Conservation (phyloP, 768 basidiomycete species). For the Galerina sulciceps region DNA sequence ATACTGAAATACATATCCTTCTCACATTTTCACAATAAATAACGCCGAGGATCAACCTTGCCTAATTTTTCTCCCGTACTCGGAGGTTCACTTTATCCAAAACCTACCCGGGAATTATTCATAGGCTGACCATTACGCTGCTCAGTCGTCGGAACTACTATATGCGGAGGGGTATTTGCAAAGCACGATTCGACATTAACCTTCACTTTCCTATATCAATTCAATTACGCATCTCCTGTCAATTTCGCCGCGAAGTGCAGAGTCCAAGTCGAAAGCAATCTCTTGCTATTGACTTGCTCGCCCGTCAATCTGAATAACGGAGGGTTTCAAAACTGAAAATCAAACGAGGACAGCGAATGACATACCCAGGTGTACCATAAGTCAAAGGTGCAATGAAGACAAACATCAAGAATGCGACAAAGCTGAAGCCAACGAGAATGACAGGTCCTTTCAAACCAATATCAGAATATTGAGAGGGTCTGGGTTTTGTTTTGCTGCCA, state of each 20-base stretch:
- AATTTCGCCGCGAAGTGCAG: constrained; percentile 88
- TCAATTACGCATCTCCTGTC: constrained; percentile 41
- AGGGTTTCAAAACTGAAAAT: constrained; percentile 12
- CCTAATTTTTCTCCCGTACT: too few relatives aligned
- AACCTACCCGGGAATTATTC: too few relatives aligned
- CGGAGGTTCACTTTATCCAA: too few relatives aligned
- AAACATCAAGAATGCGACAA: constrained; percentile 68
- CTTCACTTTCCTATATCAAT: background rate
- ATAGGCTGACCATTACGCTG: constrained; percentile 5
- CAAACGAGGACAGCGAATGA: constrained; percentile 1
- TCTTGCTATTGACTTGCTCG: constrained; percentile 81
- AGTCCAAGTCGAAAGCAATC: constrained; percentile 89
- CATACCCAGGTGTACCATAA: constrained; percentile 94
- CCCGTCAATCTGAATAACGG: constrained; percentile 69
- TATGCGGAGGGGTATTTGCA: background rate
- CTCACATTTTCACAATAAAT: too few relatives aligned
- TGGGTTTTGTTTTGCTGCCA: constrained; percentile 67
- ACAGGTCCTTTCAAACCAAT: constrained; percentile 79
- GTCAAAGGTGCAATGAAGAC: constrained; percentile 87
- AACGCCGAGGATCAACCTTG: too few relatives aligned
- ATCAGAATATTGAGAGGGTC: constrained; percentile 66
- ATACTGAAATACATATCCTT: too few relatives aligned
- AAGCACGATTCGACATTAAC: constrained; percentile 6
- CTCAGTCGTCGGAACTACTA: constrained; percentile 11
- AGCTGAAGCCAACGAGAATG: constrained; percentile 57